Evolutionary conservation across 2,329 filamentous ascomycete genomes (phyloP).

Genomic region (Penicillium sp.): DNA sequence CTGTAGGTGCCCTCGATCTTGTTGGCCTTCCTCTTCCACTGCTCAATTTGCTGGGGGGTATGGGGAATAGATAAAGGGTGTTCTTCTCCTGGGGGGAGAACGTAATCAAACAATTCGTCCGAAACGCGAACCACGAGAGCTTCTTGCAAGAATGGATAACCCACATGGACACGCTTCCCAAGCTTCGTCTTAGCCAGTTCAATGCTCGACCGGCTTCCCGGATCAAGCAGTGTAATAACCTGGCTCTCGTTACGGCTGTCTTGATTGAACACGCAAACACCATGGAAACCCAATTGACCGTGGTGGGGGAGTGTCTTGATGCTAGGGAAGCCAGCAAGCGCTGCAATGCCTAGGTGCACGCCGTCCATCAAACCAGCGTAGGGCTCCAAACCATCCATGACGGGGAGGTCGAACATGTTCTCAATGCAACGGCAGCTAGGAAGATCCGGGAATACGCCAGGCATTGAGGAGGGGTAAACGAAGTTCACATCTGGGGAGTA

Average conservation of each 20-base stretch:
- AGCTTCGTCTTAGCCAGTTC: conserved; percentile 69
- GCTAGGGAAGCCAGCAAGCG: conserved; percentile 89
- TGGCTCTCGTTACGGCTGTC: conserved; percentile 96
- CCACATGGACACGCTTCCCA: conserved; percentile 77
- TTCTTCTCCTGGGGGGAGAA: conserved; percentile 56
- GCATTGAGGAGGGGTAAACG: conserved; percentile 75
- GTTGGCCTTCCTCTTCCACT: conserved; percentile 75
- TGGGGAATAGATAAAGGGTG: conserved; percentile 64
- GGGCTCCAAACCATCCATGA: conserved; percentile 78
- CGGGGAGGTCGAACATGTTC: conserved; percentile 91
- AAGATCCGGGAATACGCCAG: conserved; percentile 83
- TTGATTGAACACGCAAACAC: conserved; percentile 87
- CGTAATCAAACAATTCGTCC: conserved; percentile 87
- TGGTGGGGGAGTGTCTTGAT: conserved; percentile 76
- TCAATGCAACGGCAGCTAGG: conserved; percentile 80
- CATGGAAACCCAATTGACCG: conserved; percentile 73
- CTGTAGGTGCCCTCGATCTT: conserved; percentile 80
- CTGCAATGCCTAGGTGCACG: conserved; percentile 68
- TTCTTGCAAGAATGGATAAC: conserved; percentile 91
- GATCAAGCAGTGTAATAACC: conserved; percentile 72
- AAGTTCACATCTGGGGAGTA: conserved; percentile 70
- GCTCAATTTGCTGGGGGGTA: conserved; percentile 63
- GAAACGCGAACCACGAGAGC: conserved; percentile 81
- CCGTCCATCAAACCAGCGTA: conserved; percentile 75
- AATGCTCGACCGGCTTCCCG: conserved; percentile 61